Conservation (phyloP, 129 eudicot genomes). For the Flaveria ramosissima region DNA sequence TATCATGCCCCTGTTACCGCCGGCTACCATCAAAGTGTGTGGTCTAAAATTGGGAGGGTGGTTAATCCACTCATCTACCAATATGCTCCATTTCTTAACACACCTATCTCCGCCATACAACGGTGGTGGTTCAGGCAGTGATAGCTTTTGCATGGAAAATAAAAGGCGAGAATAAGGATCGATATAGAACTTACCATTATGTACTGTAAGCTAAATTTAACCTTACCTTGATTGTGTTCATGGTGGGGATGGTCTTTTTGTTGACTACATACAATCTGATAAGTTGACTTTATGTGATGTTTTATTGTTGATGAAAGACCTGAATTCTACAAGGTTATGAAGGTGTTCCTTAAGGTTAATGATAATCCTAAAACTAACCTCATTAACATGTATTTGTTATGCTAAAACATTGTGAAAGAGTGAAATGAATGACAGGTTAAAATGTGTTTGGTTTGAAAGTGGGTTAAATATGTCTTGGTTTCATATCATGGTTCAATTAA, state of each 20-base stretch:
- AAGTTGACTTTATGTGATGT: slow-evolving; percentile 17
- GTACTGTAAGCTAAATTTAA: slow-evolving; percentile 29
- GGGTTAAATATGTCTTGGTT: background rate
- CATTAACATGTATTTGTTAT: too few relatives aligned
- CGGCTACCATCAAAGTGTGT: slow-evolving; percentile 82
- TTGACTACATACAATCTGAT: slow-evolving; percentile 7
- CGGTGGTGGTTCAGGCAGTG: slow-evolving; percentile 83
- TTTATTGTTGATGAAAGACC: slow-evolving; percentile 8
- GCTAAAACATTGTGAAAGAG: background rate
- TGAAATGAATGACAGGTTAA: too few relatives aligned
- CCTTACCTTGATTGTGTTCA: background rate
- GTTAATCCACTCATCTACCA: slow-evolving; percentile 65
- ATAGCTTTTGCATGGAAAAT: slow-evolving; percentile 14
- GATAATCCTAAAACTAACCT: too few relatives aligned
- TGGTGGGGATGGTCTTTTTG: slow-evolving; percentile 2
- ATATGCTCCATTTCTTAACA: slow-evolving; percentile 72
- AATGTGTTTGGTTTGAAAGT: background rate
- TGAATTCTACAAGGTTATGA: slow-evolving; percentile 8
- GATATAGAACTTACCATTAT: slow-evolving; percentile 23
- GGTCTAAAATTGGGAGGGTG: slow-evolving; percentile 74
- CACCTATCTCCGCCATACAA: slow-evolving; percentile 67
- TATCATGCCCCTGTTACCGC: slow-evolving; percentile 91
- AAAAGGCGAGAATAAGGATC: slow-evolving; percentile 25
- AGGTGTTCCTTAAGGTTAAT: background rate
- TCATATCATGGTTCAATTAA: too few relatives aligned